These are phyloP conservation scores for Simmondsia chinensis DNA, from an alignment of 148 eudicot genomes.

Conservation along the genomic window DNA sequence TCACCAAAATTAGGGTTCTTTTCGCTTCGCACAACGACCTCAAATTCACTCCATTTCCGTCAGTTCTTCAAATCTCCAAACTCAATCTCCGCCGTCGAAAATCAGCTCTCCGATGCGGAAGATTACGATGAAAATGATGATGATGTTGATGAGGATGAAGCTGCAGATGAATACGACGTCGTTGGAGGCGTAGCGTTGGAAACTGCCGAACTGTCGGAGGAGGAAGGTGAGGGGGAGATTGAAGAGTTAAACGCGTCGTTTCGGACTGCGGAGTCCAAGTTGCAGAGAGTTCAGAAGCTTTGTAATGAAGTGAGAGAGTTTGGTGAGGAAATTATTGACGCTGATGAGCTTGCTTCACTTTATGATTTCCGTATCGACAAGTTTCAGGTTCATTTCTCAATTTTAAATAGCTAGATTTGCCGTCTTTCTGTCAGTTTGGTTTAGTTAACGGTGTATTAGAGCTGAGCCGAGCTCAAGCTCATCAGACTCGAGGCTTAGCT, in stretches of 20 bases:
- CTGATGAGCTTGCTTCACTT: constrained; percentile 69
- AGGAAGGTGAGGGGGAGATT: background rate
- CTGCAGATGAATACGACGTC: constrained; percentile 16
- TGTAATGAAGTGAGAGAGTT: constrained; percentile 60
- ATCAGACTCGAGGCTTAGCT: too few species aligned
- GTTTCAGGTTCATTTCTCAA: constrained; percentile 54
- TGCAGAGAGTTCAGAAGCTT: constrained; percentile 70
- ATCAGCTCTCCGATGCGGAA: constrained; percentile 42
- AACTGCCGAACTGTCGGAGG: too few species aligned
- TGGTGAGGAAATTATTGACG: constrained; percentile 63
- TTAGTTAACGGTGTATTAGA: background rate
- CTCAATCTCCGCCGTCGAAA: constrained; percentile 23
- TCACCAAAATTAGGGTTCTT: constrained; percentile 20
- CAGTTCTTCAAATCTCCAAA: constrained; percentile 31
- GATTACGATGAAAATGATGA: constrained; percentile 25
- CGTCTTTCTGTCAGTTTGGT: background rate
- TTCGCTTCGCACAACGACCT: constrained; percentile 3
- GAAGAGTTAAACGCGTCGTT: constrained; percentile 12
- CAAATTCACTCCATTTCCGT: constrained; percentile 12
- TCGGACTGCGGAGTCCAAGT: constrained; percentile 47
- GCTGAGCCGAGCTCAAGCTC: background rate
- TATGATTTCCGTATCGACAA: constrained; percentile 82
- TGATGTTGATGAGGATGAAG: constrained; percentile 29
- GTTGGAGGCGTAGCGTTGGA: constrained; percentile 13
- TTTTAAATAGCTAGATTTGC: background rate